Conservation (phyloP, 352 stramenopile species). For the Thalassiosira mediterranea region DNA sequence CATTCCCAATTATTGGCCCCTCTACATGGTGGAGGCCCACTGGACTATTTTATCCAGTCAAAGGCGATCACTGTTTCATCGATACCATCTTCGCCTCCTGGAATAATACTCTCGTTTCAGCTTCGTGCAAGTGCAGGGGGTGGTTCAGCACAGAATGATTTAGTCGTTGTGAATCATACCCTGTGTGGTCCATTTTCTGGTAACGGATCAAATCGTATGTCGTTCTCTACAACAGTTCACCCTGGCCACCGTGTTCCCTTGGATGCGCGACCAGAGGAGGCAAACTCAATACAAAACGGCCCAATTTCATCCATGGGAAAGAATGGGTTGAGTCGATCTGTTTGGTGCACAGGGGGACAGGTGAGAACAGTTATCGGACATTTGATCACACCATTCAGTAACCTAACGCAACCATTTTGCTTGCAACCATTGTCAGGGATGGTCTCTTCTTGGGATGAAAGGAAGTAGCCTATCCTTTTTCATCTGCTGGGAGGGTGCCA, state of each 20-base stretch:
- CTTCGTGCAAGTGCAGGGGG: background rate
- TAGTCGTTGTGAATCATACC: slow-evolving; percentile 41
- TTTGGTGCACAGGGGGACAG: slow-evolving; percentile 53
- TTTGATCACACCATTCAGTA: no score
- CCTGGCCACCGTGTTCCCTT: slow-evolving; percentile 34
- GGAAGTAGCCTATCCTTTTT: slow-evolving; percentile 51
- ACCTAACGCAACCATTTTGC: no score
- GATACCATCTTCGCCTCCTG: slow-evolving; percentile 50
- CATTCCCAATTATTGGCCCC: slow-evolving; percentile 21
- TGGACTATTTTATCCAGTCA: background rate
- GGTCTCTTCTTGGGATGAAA: slow-evolving; percentile 65
- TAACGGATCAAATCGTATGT: slow-evolving; percentile 1
- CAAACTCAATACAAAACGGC: no score
- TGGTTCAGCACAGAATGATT: background rate
- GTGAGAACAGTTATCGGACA: no score
- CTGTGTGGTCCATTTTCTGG: slow-evolving; percentile 14
- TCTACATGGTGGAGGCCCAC: background rate
- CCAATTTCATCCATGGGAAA: no score
- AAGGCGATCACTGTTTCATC: slow-evolving; percentile 39
- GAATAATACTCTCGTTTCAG: slow-evolving; percentile 48
- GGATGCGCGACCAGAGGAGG: background rate
- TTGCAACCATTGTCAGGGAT: slow-evolving; percentile 54
- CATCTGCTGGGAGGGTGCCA: slow-evolving; percentile 80
- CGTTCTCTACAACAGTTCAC: slow-evolving; percentile 33
- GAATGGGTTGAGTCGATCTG: no score